Evolutionary conservation across 768 basidiomycete species (phyloP).

Genomic region (Rhizopogon rudus): DNA sequence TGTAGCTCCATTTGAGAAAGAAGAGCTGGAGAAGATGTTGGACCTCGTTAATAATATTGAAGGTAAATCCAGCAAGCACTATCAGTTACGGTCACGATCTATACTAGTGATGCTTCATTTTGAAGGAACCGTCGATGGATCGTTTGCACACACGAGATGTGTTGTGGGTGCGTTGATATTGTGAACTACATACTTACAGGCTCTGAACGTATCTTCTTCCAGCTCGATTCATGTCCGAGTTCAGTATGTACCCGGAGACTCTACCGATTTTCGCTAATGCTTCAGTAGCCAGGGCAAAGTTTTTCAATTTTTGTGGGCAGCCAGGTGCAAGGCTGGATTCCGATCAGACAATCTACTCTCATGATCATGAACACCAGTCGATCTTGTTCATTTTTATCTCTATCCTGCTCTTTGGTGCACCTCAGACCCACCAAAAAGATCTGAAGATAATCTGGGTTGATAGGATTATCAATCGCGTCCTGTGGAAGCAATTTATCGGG

Average conservation of each 20-base stretch:
- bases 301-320: conserved; percentile 33
- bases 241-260: conserved; percentile 24
- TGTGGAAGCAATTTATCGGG: conserved; percentile 36
- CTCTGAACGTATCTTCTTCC: neutral
- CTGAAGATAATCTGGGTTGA: conserved; percentile 44
- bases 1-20: conserved; percentile 30
- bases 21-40: conserved; percentile 33
- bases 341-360: conserved; percentile 18
- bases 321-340: conserved; percentile 28
- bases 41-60: conserved; percentile 23
- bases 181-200: neutral
- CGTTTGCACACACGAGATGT: neutral
- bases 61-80: conserved; percentile 18
- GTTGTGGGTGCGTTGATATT: neutral
- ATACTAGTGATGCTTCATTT: neutral
- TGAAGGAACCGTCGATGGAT: neutral
- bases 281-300: conserved; percentile 20
- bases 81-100: neutral
- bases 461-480: conserved; percentile 28
- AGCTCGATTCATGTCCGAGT: conserved; percentile 41
- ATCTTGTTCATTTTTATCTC: conserved; percentile 31
- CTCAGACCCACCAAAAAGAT: conserved; percentile 34
- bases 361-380: conserved; percentile 14
- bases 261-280: neutral
- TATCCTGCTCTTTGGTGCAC: conserved; percentile 39